Evolutionary conservation across 768 basidiomycete species (phyloP).

Genomic region (Imleria badia): DNA sequence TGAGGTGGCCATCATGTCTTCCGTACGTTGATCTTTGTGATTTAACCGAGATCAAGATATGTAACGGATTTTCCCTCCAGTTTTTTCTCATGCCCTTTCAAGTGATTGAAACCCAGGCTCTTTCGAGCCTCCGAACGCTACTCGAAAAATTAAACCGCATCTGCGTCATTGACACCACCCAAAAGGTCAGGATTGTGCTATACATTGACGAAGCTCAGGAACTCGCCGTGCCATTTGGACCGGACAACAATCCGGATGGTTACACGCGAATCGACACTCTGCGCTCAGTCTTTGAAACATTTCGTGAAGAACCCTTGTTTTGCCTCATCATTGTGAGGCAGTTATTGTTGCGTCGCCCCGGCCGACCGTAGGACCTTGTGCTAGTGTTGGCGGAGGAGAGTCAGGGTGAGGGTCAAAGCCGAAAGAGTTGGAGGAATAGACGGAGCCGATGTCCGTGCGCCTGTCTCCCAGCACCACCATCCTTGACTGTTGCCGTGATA

Average conservation of each 20-base stretch:
- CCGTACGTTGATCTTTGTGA: background rate
- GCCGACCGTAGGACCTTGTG: too few species aligned
- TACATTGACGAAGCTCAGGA: background rate
- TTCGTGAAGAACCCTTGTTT: background rate
- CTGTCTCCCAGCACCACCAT: too few species aligned
- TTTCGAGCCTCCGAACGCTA: too few species aligned
- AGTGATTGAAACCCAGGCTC: too few species aligned
- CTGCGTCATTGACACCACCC: background rate
- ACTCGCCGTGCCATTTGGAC: background rate
- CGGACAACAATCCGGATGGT: background rate
- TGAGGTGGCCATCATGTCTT: background rate
- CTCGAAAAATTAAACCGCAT: background rate
- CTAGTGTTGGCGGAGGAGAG: too few species aligned
- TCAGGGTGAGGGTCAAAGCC: too few species aligned
- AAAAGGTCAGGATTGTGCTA: background rate
- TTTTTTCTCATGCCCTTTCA: too few species aligned
- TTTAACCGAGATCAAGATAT: too few species aligned
- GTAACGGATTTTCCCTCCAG: too few species aligned
- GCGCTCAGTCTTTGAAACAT: background rate
- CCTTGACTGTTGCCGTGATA: too few species aligned
- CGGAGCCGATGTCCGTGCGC: too few species aligned
- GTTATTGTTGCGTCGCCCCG: background rate
- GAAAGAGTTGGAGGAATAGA: too few species aligned
- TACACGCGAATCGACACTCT: background rate
- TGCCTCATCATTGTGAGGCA: background rate